Evolutionary conservation across 2,329 filamentous ascomycete species (phyloP).

Genomic region (Penicillium frequentans): DNA sequence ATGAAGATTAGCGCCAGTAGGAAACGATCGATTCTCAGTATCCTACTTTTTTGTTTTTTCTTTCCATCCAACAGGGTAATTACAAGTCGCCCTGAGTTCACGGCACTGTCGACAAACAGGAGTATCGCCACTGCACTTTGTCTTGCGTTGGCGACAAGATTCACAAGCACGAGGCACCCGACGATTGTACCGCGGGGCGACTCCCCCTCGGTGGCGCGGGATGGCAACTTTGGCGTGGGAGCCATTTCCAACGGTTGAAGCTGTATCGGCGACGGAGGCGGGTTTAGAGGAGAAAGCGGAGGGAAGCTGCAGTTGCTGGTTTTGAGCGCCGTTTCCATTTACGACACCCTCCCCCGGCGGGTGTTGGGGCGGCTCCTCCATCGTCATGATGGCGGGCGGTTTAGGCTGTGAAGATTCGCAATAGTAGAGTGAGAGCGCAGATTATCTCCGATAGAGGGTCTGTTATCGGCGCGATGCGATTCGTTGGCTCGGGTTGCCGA

Average conservation of each 20-base stretch:
- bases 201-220: conserved; percentile 27
- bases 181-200: conserved; percentile 18
- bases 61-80: conserved; percentile 40
- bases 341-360: conserved; percentile 1
- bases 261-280: conserved; percentile 9
- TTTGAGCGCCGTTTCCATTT: neutral
- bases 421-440: neutral
- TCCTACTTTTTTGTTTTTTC: conserved; percentile 40
- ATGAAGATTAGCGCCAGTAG: too few species aligned
- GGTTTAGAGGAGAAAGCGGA: neutral
- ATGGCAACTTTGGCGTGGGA: conserved; percentile 28
- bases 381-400: conserved; percentile 17
- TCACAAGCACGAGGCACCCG: conserved; percentile 36
- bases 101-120: conserved; percentile 39
- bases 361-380: conserved; percentile 5
- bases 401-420: neutral
- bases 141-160: conserved; percentile 39
- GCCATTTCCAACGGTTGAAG: neutral
- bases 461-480: conserved; percentile 1
- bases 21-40: neutral
- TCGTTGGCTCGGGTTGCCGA: neutral
- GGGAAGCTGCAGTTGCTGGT: neutral
- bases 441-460: neutral
- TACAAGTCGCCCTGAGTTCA: conserved; percentile 35
- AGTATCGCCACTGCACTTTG: conserved; percentile 41